Evolutionary conservation across 2,329 filamentous ascomycete genomes (phyloP), one percentile per base, ranked within the genome.

Genomic region (Cordyceps tenuipes): DNA sequence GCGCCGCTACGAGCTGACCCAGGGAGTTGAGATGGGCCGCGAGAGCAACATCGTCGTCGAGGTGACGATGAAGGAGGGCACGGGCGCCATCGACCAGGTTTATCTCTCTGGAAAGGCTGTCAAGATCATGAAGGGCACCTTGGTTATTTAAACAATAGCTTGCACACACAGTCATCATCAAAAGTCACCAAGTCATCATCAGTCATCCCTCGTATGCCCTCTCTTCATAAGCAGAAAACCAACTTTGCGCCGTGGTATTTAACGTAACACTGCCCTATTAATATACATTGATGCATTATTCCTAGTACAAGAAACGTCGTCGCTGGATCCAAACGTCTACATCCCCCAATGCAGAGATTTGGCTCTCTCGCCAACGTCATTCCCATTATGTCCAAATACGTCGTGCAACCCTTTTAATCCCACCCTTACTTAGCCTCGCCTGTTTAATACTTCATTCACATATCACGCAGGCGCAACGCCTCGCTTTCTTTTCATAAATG

Each of bases 1-100:
- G 59, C 69, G 69, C 49, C 73, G 69, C 58, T 85, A 81, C 64
- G 74, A 78, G 61, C 73, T 88, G 63, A 81, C 81, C 61, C 86
- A 89, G 72, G 86, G 85, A 0, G 82, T 87, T 10, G 85, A 89
- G 72, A 87, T 88, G 81, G 85, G 84, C 6, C 72, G 84, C 64
- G 73, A 73, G 69, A 84, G 81, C 66, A 72, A 78, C 53, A 82
- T 83, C 52, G 66, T 70, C 44, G 76, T 83, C 41, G 74, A 79
- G 59, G 73, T 80, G n/a, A 64, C 61, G 41, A 57, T 70, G 43
- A 69, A 70, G 51, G 69, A 67, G 59, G 64, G 66, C 23, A 62
- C 66, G 59, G 64, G 66, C 23, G 62, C 67, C 44, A 68, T 75
- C 46, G 64, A 68, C 43, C 62, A 62, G 9, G 70, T 74, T 34